Evolutionary conservation across 768 basidiomycete genomes (phyloP), one percentile per base, ranked within the genome.

Genomic region (Tremella yokohamensis): DNA sequence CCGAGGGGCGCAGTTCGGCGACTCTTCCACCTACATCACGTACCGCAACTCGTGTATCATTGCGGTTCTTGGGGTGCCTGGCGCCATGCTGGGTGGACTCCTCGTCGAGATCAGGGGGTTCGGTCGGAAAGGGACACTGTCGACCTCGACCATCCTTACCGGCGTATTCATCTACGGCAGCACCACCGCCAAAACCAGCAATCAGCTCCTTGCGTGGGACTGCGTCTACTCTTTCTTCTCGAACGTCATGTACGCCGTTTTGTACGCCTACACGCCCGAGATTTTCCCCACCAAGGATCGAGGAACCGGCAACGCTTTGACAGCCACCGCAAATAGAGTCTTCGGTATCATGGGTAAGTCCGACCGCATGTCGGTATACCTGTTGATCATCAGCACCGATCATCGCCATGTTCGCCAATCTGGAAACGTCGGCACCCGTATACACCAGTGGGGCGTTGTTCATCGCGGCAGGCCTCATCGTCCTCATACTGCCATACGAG

Each of bases 131-230:
- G 87, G 87, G 50, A 84, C 86, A 8, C 78, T 89, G 12, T 81
- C 84, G 0, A 77, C 84, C 40, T 83, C 84, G 42, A 83, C 86
- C 85, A 84, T 81, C 71, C 80, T 88, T 66, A 89, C 88, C 11
- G 87, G 87, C 15, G 80, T 80, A 12, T 89, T 89, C 78, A 81
- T 90, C 47, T 85, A 87, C 67, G 84, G 81, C 62, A 84, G 82
- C 29, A 89, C 87, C 45, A 88, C 87, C n/a, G 82, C 87, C 26
- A 81, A 83, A 64, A 84, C 81, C 58, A 87, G 85, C 8, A 80
- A 85, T 59, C 80, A 82, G 24, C 80, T 89, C 40, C 79, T 89
- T 22, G 87, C 84, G 48, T 89, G 87, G 87, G 88, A 89, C 75
- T 89, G 87, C 68, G 86, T 82, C 8, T 87, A 86, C 62, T 80